Conservation (phyloP, 768 basidiomycete species). For the Thelephora ganbajun region DNA sequence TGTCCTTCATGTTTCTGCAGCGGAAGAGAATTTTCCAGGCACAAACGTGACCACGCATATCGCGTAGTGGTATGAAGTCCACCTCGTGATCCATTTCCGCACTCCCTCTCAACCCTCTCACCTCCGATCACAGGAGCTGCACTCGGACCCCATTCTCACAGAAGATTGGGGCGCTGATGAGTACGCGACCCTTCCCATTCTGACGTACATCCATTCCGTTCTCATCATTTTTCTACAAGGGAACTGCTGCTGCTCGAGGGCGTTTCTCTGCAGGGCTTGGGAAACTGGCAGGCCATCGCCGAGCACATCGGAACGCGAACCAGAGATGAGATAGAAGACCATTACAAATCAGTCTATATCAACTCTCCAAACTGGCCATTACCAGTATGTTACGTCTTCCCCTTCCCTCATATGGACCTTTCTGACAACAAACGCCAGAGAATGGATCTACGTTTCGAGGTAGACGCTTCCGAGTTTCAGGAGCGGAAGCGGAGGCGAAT, state of each 20-base stretch:
- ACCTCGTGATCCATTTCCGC: not conserved
- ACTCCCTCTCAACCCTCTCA: no score
- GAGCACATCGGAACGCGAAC: conserved; percentile 91
- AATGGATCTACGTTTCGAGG: conserved; percentile 48
- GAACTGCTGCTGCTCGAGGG: conserved; percentile 86
- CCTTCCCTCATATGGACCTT: conserved; percentile 1
- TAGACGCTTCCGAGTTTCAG: conserved; percentile 76
- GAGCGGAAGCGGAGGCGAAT: conserved; percentile 81
- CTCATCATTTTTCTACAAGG: conserved; percentile 23
- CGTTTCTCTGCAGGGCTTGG: conserved; percentile 76
- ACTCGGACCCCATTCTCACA: conserved; percentile 91
- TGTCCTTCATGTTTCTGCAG: conserved; percentile 88
- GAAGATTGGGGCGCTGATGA: conserved; percentile 98
- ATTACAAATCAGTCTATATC: conserved; percentile 76
- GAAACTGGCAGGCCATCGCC: conserved; percentile 94
- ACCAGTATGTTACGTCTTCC: conserved; percentile 39
- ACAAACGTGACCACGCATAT: conserved; percentile 80
- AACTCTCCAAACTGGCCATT: conserved; percentile 67
- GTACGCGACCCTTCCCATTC: conserved; percentile 28
- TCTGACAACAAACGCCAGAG: conserved; percentile 10
- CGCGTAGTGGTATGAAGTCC: conserved; percentile 62
- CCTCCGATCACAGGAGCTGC: conserved; percentile 54
- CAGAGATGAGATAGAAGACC: conserved; percentile 84
- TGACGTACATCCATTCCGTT: not conserved
- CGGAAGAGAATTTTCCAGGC: conserved; percentile 78